Evolutionary conservation across 208 protist species (phyloP), one percentile per base, ranked within the genome.

Genomic region (Acanthamoeba lenticulata): DNA sequence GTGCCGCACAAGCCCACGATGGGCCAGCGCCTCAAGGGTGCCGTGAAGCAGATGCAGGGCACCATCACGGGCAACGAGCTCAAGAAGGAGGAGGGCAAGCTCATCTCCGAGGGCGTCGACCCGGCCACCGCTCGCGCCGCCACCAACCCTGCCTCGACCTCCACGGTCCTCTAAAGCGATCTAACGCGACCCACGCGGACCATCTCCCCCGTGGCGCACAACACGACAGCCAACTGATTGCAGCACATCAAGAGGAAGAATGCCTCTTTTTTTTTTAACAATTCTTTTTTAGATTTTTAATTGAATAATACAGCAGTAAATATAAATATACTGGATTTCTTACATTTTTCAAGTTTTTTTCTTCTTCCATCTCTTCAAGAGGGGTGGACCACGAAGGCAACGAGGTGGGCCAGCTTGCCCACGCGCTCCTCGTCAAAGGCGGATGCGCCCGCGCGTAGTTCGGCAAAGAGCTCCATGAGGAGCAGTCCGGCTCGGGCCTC

Each of bases 81-180:
- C 44, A 86, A 86, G 77, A 86, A 57, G 44, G 77, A 86, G 44
- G 77, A 86, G 44, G 77, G 77, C 77, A 85, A 85, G 74, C 74
- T 85, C 44, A 85, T 85, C 74, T 32, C 74, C 74, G 74, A 52
- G n/a, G 74, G 74, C 29, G 44, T 85, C 74, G 74, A 85, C 13
- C 74, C 74, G 17, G n/a, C 44, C n/a, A 19, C 44, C 1, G 74
- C 74, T 29, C 32, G n/a, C 15, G 29, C 44, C 44, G 74, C 45
- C 36, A 79, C 69, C 69, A 67, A 21, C 9, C 47, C 47, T 15
- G 47, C 47, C 47, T 5, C 55, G 6, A 19, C 55, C 55, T 6
- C 55, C 55, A 13, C 55, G 15, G 4, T n/a, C 55, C 55, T 62
- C 19, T 62, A 29, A 62, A n/a, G n/a, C n/a, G n/a, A n/a, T n/a